phyloP scores from a whole-genome alignment of 2,329 filamentous ascomycete species.

The Ilyonectria destructans region DNA sequence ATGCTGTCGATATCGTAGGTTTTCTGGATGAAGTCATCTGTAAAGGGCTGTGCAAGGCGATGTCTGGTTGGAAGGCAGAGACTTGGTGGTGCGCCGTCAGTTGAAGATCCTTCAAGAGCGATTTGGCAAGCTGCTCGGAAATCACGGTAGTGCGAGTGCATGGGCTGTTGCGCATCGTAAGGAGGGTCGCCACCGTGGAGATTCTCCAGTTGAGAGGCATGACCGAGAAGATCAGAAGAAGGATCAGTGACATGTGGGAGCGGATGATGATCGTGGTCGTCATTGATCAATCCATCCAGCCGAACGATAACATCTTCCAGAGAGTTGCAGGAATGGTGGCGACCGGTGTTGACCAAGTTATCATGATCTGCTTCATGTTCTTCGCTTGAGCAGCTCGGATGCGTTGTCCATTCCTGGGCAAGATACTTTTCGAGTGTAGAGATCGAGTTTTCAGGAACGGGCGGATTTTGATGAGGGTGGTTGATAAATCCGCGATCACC shows the following conservation, averaged over 20 bases:
- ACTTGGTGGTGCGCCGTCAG: constrained; percentile 9
- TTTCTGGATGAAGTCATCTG: constrained; percentile 14
- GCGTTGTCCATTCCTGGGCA: constrained; percentile 1
- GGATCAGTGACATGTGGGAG: constrained; percentile 10
- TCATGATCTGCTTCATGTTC: no score
- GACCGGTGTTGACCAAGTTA: no score
- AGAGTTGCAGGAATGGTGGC: no score
- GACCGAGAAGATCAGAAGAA: no score
- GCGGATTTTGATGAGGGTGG: no score
- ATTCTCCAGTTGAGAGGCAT: constrained; percentile 6
- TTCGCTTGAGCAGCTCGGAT: not conserved
- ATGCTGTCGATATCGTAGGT: constrained; percentile 16
- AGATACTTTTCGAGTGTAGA: no score
- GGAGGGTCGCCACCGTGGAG: not conserved
- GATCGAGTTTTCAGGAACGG: no score
- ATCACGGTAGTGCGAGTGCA: no score
- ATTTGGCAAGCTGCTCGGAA: constrained; percentile 16
- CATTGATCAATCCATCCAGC: no score
- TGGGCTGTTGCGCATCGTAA: no score
- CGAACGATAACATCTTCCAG: no score
- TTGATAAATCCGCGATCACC: no score
- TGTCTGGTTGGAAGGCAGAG: constrained; percentile 16
- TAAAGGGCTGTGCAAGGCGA: constrained; percentile 6
- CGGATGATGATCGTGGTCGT: constrained; percentile 1
- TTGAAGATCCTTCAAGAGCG: constrained; percentile 8